Conservation (phyloP, 371 early-diverging fungal genomes). For the Phascolomyces articulosus region DNA sequence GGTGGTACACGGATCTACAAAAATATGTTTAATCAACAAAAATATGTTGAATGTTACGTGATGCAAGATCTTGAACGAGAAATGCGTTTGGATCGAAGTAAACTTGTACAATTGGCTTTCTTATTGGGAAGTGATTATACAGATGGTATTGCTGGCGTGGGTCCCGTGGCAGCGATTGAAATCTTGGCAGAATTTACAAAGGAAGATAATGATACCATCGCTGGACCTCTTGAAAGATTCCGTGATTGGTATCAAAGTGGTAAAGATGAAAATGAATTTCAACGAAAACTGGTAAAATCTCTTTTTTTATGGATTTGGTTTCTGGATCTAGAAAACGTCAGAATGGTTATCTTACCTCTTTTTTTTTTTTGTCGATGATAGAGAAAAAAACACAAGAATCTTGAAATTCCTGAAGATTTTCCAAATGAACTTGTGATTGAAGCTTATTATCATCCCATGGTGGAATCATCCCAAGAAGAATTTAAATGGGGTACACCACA, state of each 20-base stretch:
- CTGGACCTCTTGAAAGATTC: slow-evolving; percentile 52
- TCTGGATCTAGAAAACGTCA: too few relatives aligned
- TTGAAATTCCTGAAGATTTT: slow-evolving; percentile 74
- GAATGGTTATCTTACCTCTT: too few relatives aligned
- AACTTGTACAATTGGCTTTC: slow-evolving; percentile 87
- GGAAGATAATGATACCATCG: slow-evolving; percentile 35
- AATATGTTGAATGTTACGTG: slow-evolving; percentile 85
- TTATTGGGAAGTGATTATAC: slow-evolving; percentile 98
- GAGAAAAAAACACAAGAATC: slow-evolving; percentile 48
- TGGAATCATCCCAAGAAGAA: slow-evolving; percentile 65
- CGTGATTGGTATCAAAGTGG: slow-evolving; percentile 65
- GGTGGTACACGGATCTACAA: slow-evolving; percentile 90
- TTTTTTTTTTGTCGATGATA: slow-evolving; percentile 26
- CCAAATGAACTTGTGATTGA: slow-evolving; percentile 77
- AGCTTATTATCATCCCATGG: slow-evolving; percentile 83
- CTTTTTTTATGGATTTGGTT: too few relatives aligned
- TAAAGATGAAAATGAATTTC: slow-evolving; percentile 48
- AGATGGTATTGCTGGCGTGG: slow-evolving; percentile 92
- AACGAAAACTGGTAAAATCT: slow-evolving; percentile 64
- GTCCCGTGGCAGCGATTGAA: slow-evolving; percentile 94
- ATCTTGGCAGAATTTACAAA: slow-evolving; percentile 73
- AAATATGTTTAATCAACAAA: slow-evolving; percentile 93
- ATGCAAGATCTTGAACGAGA: slow-evolving; percentile 66
- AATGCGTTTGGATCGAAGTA: slow-evolving; percentile 71
- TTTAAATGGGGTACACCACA: slow-evolving; percentile 91